Evolutionary conservation across 345 rosid genomes (phyloP).

Genomic region (Murraya paniculata): DNA sequence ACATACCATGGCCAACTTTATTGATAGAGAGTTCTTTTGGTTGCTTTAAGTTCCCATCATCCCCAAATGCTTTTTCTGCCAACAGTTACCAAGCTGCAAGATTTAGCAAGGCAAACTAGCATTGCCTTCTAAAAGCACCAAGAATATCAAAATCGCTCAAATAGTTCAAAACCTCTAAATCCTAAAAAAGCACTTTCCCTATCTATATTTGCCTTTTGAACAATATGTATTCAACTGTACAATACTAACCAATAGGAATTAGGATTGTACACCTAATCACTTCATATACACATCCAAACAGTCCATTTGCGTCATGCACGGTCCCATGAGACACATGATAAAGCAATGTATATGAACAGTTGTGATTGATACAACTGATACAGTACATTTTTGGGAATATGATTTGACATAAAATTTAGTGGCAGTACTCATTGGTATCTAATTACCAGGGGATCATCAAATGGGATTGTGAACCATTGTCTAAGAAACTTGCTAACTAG

Average conservation of each 20-base stretch:
- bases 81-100: constrained; percentile 10
- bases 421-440: too few relatives aligned
- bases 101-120: background rate
- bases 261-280: too few relatives aligned
- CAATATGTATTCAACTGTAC: background rate
- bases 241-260: background rate
- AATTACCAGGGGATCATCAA: background rate
- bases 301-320: background rate
- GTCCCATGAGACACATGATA: background rate
- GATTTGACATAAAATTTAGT: background rate
- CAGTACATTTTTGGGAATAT: background rate
- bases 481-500: background rate
- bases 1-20: constrained; percentile 95
- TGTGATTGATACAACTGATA: background rate
- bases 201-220: background rate
- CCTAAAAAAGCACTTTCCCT: background rate
- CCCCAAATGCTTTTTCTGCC: constrained; percentile 87
- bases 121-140: background rate
- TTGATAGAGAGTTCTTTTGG: constrained; percentile 82
- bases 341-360: background rate
- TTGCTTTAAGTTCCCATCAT: constrained; percentile 75
- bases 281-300: background rate
- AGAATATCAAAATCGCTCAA: background rate
- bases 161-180: background rate
- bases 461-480: background rate